phyloP scores from a whole-genome alignment of 2,329 filamentous ascomycete species.

The Phymatotrichopsis omnivora region DNA sequence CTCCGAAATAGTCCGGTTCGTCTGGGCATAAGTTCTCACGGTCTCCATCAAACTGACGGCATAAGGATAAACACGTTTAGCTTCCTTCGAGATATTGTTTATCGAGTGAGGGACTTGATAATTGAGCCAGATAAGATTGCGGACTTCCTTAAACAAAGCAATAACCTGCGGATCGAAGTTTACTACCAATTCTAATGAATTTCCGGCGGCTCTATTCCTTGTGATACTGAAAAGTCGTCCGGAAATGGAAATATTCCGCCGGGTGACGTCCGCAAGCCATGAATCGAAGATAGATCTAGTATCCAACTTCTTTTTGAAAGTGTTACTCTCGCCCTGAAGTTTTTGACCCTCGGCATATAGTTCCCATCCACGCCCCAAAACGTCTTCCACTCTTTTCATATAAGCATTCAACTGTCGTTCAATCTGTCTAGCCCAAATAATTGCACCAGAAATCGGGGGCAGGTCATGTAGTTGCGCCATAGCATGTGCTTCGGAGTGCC shows the following conservation, averaged over 20 bases:
- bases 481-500: constrained; percentile 90
- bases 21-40: constrained; percentile 86
- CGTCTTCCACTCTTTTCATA: constrained; percentile 98
- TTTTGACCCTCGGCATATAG: constrained; percentile 92
- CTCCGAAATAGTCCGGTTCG: constrained; percentile 67
- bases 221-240: constrained; percentile 85
- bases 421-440: constrained; percentile 96
- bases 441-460: constrained; percentile 89
- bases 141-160: constrained; percentile 94
- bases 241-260: constrained; percentile 81
- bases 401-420: constrained; percentile 91
- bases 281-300: constrained; percentile 89
- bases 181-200: constrained; percentile 75
- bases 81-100: constrained; percentile 93
- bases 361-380: constrained; percentile 88
- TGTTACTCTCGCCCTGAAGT: constrained; percentile 76
- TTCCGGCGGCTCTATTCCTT: constrained; percentile 81
- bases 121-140: constrained; percentile 89
- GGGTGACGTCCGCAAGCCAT: constrained; percentile 83
- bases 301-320: constrained; percentile 94
- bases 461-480: constrained; percentile 97
- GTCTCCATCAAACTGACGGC: constrained; percentile 98
- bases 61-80: constrained; percentile 96
- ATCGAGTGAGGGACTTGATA: constrained; percentile 91
- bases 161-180: constrained; percentile 98